Percentiles rank a stretch among this genome's conserved stretches.
phyloP scores from a whole-genome alignment of 371 early-diverging fungal species.

The Haplosporangium sp. region DNA sequence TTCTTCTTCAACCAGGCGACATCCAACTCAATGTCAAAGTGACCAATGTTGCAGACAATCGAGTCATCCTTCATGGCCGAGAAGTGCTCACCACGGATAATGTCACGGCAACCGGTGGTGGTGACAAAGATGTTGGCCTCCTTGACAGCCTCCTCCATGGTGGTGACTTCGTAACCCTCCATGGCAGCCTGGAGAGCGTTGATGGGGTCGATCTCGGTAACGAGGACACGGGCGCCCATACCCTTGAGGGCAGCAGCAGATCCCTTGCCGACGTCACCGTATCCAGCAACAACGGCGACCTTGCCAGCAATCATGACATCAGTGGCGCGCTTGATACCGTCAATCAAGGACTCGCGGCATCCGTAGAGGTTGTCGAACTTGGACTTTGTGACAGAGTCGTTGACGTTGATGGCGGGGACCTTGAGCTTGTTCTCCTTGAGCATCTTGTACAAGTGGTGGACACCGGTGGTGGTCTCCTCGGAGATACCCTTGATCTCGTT shows the following conservation, averaged over 20 bases:
- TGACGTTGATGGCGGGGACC: conserved; percentile 99
- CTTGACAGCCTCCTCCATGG: conserved; percentile 94
- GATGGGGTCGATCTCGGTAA: conserved; percentile 99
- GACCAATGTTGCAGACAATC: conserved; percentile 99
- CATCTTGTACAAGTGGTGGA: conserved; percentile 98
- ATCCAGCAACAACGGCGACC: conserved; percentile 98
- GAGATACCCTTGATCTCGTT: conserved; percentile 92
- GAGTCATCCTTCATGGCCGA: conserved; percentile 96
- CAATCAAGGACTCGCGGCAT: conserved; percentile 99
- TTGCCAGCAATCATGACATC: conserved; percentile 99
- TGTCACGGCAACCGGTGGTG: conserved; percentile 99
- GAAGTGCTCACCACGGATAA: conserved; percentile 95
- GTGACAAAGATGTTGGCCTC: conserved; percentile 98
- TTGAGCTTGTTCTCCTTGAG: conserved; percentile 94
- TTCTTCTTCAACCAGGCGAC: conserved; percentile 99
- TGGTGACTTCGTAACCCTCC: conserved; percentile 98
- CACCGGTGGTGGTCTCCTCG: conserved; percentile 99
- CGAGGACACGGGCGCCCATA: conserved; percentile 98
- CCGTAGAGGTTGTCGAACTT: conserved; percentile 99
- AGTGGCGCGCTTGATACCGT: conserved; percentile 99
- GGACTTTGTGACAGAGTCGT: conserved; percentile 99
- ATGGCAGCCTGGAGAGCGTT: conserved; percentile 99
- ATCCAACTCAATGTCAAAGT: conserved; percentile 99
- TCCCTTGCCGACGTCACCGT: conserved; percentile 99
- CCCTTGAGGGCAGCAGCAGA: conserved; percentile 98